These are phyloP conservation scores for Chaetomium sp. DNA, from an alignment of 2,329 filamentous ascomycete genomes.

Conservation along the genomic window DNA sequence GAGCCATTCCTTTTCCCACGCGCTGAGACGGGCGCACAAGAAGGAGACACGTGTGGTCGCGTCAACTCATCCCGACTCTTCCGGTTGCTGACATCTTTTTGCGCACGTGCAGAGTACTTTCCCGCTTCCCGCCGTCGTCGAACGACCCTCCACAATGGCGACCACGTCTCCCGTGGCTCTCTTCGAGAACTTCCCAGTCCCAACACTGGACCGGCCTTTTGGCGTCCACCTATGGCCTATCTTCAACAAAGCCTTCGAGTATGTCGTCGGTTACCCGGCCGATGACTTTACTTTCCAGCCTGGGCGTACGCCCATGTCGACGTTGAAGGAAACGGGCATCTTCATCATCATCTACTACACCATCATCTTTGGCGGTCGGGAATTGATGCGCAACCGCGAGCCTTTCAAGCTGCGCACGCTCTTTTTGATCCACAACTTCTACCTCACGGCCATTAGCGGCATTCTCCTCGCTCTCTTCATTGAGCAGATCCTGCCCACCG, in stretches of 20 bases:
- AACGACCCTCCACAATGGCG: constrained; percentile 23
- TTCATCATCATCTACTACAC: constrained; percentile 86
- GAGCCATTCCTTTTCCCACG: not conserved
- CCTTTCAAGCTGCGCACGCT: constrained; percentile 80
- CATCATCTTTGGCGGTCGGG: constrained; percentile 86
- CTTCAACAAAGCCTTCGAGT: constrained; percentile 80
- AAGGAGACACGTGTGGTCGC: not conserved
- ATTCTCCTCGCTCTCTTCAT: constrained; percentile 76
- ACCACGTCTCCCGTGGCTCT: constrained; percentile 35
- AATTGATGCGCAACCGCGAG: constrained; percentile 81
- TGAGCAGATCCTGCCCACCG: constrained; percentile 81
- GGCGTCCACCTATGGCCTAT: constrained; percentile 89
- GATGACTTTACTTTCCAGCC: constrained; percentile 79
- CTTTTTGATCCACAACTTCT: constrained; percentile 96
- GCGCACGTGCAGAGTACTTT: constrained; percentile 3
- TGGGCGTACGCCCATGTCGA: constrained; percentile 83
- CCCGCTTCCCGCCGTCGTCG: constrained; percentile 6
- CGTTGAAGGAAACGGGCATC: constrained; percentile 71
- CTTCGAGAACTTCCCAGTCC: constrained; percentile 47
- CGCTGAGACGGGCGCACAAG: not conserved
- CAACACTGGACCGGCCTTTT: constrained; percentile 86
- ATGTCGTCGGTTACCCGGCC: constrained; percentile 71
- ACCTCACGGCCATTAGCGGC: constrained; percentile 79
- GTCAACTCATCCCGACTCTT: not conserved
- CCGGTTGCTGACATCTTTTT: not conserved